A percentile compares a stretch with the other conserved stretches of the same genome.
phyloP scores from a whole-genome alignment of 1,284 basidiomycete genomes.

The Cystobasidium slooffiae region DNA sequence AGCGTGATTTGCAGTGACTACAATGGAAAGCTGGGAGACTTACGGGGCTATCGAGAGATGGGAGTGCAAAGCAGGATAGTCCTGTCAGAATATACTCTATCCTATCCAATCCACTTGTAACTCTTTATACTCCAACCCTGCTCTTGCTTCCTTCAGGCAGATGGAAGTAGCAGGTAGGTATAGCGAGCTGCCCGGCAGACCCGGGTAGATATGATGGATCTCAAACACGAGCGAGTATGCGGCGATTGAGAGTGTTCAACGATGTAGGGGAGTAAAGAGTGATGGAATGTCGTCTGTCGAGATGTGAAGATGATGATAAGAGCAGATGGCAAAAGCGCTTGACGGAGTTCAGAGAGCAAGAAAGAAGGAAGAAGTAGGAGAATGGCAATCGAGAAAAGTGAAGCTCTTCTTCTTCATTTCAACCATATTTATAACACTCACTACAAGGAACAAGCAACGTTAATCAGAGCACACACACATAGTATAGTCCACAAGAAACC shows the following conservation, averaged over 20 bases:
- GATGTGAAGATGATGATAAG: too few relatives aligned
- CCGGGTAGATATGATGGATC: too few relatives aligned
- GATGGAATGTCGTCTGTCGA: too few relatives aligned
- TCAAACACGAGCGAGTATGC: too few relatives aligned
- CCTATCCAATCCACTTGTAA: too few relatives aligned
- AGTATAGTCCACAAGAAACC: neutral
- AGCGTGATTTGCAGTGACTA: slow-evolving; percentile 1
- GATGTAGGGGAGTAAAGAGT: too few relatives aligned
- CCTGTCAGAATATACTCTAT: neutral
- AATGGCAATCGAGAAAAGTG: neutral
- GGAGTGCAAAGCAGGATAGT: neutral
- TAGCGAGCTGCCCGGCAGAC: too few relatives aligned
- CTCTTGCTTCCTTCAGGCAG: too few relatives aligned
- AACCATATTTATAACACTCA: neutral
- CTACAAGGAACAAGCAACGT: neutral
- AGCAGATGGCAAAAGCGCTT: too few relatives aligned
- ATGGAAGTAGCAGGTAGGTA: too few relatives aligned
- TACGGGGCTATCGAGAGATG: neutral
- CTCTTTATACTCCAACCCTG: neutral
- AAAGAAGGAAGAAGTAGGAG: neutral
- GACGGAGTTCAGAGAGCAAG: too few relatives aligned
- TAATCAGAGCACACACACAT: neutral
- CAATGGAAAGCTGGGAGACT: neutral
- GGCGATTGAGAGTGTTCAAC: too few relatives aligned
- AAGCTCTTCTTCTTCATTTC: neutral